Evolutionary conservation across 108 stramenopile species (phyloP).

Genomic region (Chaetoceros tenuissimus): DNA sequence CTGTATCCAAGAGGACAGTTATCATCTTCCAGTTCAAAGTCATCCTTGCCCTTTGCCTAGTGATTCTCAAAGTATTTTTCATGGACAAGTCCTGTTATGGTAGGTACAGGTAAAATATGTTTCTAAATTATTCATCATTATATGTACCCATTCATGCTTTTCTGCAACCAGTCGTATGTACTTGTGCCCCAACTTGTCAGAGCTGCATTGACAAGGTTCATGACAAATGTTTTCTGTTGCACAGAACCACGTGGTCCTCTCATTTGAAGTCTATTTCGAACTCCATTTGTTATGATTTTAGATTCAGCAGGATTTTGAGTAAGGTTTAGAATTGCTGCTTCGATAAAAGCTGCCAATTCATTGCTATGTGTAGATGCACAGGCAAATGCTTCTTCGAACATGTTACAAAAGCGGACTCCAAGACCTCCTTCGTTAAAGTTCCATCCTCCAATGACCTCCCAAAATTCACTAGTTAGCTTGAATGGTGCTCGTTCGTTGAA

Average conservation of each 20-base stretch:
- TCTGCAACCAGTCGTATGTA: slow-evolving; percentile 86
- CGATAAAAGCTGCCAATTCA: slow-evolving; percentile 68
- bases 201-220: slow-evolving; percentile 77
- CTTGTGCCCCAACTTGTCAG: slow-evolving; percentile 77
- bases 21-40: too few relatives aligned
- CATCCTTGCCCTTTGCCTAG: too few relatives aligned
- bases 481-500: slow-evolving; percentile 90
- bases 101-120: too few relatives aligned
- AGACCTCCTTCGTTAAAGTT: slow-evolving; percentile 54
- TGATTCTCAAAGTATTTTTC: too few relatives aligned
- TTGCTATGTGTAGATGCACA: slow-evolving; percentile 63
- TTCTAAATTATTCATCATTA: too few relatives aligned
- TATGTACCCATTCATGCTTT: slow-evolving; percentile 88
- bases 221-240: slow-evolving; percentile 70
- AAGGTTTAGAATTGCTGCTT: slow-evolving; percentile 73
- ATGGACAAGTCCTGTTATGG: too few relatives aligned
- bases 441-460: slow-evolving; percentile 95
- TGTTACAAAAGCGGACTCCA: slow-evolving; percentile 72
- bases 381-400: slow-evolving; percentile 81
- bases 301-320: slow-evolving; percentile 52
- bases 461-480: slow-evolving; percentile 85
- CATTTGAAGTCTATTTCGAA: slow-evolving; percentile 63
- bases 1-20: too few relatives aligned
- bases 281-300: slow-evolving; percentile 49
- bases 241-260: slow-evolving; percentile 46